These are phyloP conservation scores for Parathielavia appendiculata DNA, from an alignment of 495 filamentous ascomycete species.

Conservation along the genomic window DNA sequence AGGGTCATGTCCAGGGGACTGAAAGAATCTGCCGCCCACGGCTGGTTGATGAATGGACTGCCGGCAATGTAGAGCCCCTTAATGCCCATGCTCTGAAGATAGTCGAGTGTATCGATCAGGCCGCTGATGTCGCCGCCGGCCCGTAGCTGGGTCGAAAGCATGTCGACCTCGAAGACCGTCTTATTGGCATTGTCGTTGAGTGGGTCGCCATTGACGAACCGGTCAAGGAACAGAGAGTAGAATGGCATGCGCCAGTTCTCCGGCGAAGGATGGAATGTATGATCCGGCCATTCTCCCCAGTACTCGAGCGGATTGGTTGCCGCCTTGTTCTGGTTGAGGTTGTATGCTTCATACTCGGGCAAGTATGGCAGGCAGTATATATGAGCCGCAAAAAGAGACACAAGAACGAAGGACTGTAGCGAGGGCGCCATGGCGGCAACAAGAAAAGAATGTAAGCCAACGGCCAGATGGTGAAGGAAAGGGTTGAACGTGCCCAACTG, in stretches of 20 bases:
- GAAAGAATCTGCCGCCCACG: slow-evolving; percentile 55
- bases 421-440: slow-evolving; percentile 4
- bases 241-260: slow-evolving; percentile 65
- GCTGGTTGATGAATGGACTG: slow-evolving; percentile 39
- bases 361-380: slow-evolving; percentile 47
- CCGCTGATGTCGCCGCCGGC: slow-evolving; percentile 66
- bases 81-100: slow-evolving; percentile 69
- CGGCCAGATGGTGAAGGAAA: slow-evolving; percentile 2
- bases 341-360: slow-evolving; percentile 49
- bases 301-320: slow-evolving; percentile 58
- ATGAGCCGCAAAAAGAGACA: slow-evolving; percentile 12
- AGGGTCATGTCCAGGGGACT: slow-evolving; percentile 26
- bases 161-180: slow-evolving; percentile 64
- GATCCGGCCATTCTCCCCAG: slow-evolving; percentile 54
- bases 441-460: slow-evolving; percentile 4
- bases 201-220: slow-evolving; percentile 66
- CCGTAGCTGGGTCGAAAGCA: slow-evolving; percentile 60
- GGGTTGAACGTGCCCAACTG: slow-evolving; percentile 7
- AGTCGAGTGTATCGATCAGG: slow-evolving; percentile 62
- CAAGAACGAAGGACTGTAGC: slow-evolving; percentile 9
- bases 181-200: slow-evolving; percentile 67
- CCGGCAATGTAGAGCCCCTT: slow-evolving; percentile 65
- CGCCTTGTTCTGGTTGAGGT: slow-evolving; percentile 58
- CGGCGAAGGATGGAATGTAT: slow-evolving; percentile 54
- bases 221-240: slow-evolving; percentile 63